Evolutionary conservation across 2,329 filamentous ascomycete genomes (phyloP), one percentile per base, ranked within the genome.

Genomic region (Exophiala xenobiotica): DNA sequence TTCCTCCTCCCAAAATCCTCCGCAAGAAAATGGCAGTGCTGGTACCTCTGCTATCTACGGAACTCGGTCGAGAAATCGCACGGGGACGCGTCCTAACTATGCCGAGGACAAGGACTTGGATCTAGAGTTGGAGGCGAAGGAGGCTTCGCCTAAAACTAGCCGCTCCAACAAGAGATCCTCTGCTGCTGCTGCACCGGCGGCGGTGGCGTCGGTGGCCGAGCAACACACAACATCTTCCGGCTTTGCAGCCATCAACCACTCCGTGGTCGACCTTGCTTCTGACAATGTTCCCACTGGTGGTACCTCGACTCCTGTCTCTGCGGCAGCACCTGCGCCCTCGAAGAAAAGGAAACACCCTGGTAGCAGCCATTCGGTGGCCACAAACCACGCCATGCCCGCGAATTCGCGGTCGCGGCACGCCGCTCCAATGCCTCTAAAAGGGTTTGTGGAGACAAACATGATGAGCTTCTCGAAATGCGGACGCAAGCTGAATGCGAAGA

Each of bases 61-160:
- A 65, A 99, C 93, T 68, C 87, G 91, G 64, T 96, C 91, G 63
- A 87, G 93, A 68, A 95, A 95, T 71, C 86, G 91, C 65, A 85
- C 82, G 51, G 87, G 87, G 61, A 80, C 87, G 62, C 87, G 93
- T 61, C 85, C 87, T 60, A 99, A 99, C 72, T 99, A 99, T 71
- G 92, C 93, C 44, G 93, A 99, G 73, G 88, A 92, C 71, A 88
- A 82, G 72, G 92, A 96, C 70, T 78, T 91, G 61, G 92, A 97
- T 64, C 83, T 88, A 70, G 93, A 97, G 67, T 89, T 90, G 68
- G 92, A 96, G 64, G 80, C 65, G 16, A 89, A 90, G 68, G 92
- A 96, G 64, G 80, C 65, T n/a, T 53, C 16, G 58, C 51, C 35
- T 49, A 56, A 51, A 49, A 65, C 41, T 70, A 72, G 56, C 65